These are phyloP conservation scores for Juncus inflexus DNA, from an alignment of 176 grass and related monocot species.

Conservation along the genomic window DNA sequence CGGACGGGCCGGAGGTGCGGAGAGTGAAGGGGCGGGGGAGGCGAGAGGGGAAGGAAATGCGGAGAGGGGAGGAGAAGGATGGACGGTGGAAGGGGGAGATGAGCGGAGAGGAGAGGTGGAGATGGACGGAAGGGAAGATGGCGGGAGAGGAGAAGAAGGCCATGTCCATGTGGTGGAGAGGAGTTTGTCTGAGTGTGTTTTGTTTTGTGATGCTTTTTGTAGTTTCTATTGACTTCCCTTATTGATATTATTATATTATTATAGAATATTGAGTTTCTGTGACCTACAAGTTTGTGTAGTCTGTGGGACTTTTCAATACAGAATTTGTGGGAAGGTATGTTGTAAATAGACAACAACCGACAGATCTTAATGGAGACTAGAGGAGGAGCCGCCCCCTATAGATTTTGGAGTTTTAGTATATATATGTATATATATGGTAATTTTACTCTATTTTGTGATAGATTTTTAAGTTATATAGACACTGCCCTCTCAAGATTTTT, in stretches of 20 bases:
- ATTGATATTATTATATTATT: not conserved
- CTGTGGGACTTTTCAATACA: no score
- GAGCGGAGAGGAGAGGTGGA: constrained; percentile 9
- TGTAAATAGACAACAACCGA: no score
- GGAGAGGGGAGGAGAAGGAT: not conserved
- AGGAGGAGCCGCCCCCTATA: no score
- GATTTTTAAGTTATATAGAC: no score
- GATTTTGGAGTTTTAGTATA: no score
- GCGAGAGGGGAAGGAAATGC: constrained; percentile 14
- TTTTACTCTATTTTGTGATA: no score
- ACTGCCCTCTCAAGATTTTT: no score
- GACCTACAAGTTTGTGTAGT: not conserved
- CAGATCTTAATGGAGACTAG: no score
- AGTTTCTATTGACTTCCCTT: not conserved
- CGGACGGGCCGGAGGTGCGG: constrained; percentile 20
- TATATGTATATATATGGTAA: no score
- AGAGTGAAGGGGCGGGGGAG: constrained; percentile 19
- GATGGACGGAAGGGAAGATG: constrained; percentile 30
- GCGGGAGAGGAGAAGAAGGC: not conserved
- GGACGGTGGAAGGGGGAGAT: not conserved
- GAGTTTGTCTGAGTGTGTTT: not conserved
- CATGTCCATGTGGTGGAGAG: constrained; percentile 18
- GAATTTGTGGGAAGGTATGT: no score
- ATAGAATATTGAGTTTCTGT: not conserved
- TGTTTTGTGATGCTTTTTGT: not conserved